Evolutionary conservation across 257 asterid genomes (phyloP), one percentile per base, ranked within the genome.

Genomic region (Solanum medicagineum): DNA sequence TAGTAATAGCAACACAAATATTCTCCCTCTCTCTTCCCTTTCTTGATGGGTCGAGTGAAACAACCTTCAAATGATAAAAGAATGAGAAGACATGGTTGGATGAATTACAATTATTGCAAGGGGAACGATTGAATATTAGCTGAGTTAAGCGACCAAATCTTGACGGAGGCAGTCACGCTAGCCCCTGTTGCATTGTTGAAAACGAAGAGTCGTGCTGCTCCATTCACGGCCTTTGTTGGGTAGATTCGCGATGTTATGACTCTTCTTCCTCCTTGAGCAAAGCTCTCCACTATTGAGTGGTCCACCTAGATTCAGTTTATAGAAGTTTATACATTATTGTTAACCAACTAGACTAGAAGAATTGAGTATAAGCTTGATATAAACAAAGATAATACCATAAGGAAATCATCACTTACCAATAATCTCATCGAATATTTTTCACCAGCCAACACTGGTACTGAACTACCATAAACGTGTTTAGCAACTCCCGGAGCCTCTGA

Each of bases 241-340:
- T 95, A 95, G 20, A 94, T 84, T 88, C 99, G 71, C 19, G 98
- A 95, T 3, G 99, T 89, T 47, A 95, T 92, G 2, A 93, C 97
- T 40, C 85, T 87, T 87, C 98, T 89, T 59, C 98, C 98, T 73
- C 95, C 98, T 87, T 95, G 99, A 26, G 92, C 98, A 87, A 92
- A 95, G 92, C 99, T 95, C 91, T 95, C 99, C 17, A 93, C 90
- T 9, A 93, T 93, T 10, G 99, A 95, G 83, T 95, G 99, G 89
- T 95, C 99, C 29, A 93, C 99, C 99, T 92, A 32, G 29, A 17
- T 79, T 53, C 65, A 79, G 47, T 53, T 49, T 10, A 53, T 16
- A 16, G 0, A 17, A 24, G 13, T 26, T 51, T 79, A 59, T 20
- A 59, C 66, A 9, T 69, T 24, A 22, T 63, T 36, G 51, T 36